Percentiles rank a stretch among this genome's conserved stretches.
Conservation (phyloP, 1,284 basidiomycete species). For the Puccinia brachypodii region DNA sequence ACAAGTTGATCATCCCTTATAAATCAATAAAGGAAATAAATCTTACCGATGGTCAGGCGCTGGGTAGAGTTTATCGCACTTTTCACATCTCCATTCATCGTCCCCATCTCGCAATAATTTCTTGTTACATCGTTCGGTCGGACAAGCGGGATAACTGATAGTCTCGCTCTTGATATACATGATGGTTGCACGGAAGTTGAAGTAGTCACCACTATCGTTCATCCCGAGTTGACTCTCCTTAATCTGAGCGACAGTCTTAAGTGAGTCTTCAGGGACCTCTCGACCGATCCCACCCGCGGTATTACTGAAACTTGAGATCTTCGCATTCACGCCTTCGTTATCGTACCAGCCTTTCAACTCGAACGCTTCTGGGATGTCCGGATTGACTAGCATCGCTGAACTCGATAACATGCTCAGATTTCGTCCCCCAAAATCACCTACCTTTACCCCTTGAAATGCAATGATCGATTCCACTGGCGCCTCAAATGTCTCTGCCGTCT, state of each 20-base stretch:
- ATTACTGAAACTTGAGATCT: slow-evolving; percentile 72
- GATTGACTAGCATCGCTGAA: slow-evolving; percentile 76
- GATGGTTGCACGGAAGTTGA: slow-evolving; percentile 78
- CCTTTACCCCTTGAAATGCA: slow-evolving; percentile 93
- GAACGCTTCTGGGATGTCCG: slow-evolving; percentile 84
- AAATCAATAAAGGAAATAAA: background rate
- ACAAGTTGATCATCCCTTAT: no score
- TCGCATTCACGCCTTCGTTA: slow-evolving; percentile 64
- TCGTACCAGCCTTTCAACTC: slow-evolving; percentile 86
- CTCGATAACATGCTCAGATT: slow-evolving; percentile 71
- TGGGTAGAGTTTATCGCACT: slow-evolving; percentile 75
- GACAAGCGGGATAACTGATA: slow-evolving; percentile 87
- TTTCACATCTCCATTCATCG: slow-evolving; percentile 82
- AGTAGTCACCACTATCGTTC: slow-evolving; percentile 77
- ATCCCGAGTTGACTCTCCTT: slow-evolving; percentile 76
- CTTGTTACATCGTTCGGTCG: slow-evolving; percentile 78
- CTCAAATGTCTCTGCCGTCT: slow-evolving; percentile 80
- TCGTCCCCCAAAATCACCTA: slow-evolving; percentile 90
- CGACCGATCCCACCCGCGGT: slow-evolving; percentile 59
- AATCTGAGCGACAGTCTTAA: slow-evolving; percentile 76
- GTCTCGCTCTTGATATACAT: slow-evolving; percentile 86
- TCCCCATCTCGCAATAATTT: slow-evolving; percentile 74
- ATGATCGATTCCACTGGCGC: slow-evolving; percentile 67
- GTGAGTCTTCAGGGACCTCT: slow-evolving; percentile 68
- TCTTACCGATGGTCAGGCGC: slow-evolving; percentile 77